Conservation (phyloP, 2,329 filamentous ascomycete species). For the Ascochyta fabae region DNA sequence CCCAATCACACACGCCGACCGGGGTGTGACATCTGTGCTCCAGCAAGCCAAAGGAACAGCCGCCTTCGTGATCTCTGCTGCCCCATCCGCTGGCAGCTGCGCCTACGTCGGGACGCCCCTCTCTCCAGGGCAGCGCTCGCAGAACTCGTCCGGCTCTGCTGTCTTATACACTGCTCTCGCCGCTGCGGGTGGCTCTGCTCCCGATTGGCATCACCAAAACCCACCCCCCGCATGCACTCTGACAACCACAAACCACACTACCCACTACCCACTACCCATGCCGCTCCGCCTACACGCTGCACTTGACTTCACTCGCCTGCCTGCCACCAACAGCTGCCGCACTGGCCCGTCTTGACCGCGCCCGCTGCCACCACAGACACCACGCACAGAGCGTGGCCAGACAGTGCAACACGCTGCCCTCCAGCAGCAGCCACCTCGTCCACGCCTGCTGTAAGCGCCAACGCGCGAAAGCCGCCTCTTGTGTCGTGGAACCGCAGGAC, state of each 20-base stretch:
- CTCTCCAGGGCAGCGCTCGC: constrained; percentile 25
- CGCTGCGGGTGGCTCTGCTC: constrained; percentile 35
- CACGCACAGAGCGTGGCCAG: neutral
- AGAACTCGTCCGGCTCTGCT: constrained; percentile 24
- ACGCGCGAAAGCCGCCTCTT: constrained; percentile 30
- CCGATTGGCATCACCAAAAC: constrained; percentile 27
- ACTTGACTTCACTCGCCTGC: neutral
- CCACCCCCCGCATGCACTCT: constrained; percentile 17
- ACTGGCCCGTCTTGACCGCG: constrained; percentile 5
- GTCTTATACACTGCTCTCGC: constrained; percentile 43
- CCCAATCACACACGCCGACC: constrained; percentile 23
- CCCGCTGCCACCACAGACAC: constrained; percentile 3
- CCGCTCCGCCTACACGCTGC: neutral
- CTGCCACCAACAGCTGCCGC: neutral
- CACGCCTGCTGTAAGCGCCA: constrained; percentile 24
- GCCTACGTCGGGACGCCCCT: constrained; percentile 38
- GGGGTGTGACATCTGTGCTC: constrained; percentile 24
- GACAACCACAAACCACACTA: no score
- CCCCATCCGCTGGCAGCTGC: constrained; percentile 38
- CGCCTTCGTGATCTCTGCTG: constrained; percentile 35
- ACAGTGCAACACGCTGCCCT: no score
- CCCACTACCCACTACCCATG: no score
- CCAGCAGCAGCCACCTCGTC: neutral
- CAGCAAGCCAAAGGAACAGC: constrained; percentile 37
- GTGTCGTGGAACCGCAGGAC: constrained; percentile 24